phyloP scores from a whole-genome alignment of 352 stramenopile species.

The Phytophthora cactorum region DNA sequence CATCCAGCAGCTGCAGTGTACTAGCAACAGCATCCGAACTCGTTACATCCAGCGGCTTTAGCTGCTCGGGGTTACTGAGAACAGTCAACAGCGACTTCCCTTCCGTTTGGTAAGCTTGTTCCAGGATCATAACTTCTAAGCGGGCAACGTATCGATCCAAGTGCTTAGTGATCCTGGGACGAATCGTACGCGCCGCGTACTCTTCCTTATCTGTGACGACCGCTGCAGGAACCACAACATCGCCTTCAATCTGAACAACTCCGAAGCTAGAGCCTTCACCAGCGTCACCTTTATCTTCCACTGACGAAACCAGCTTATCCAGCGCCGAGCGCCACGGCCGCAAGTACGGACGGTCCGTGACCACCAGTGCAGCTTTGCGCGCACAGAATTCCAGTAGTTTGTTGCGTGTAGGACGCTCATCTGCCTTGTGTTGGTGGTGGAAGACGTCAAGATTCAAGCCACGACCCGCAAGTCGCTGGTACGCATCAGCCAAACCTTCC shows the following conservation, averaged over 20 bases:
- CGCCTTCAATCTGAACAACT: constrained; percentile 96
- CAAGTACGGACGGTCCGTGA: constrained; percentile 84
- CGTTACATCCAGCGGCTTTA: constrained; percentile 55
- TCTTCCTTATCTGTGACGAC: constrained; percentile 94
- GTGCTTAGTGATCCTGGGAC: constrained; percentile 95
- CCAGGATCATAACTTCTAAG: constrained; percentile 48
- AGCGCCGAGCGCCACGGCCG: constrained; percentile 57
- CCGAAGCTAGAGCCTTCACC: constrained; percentile 40
- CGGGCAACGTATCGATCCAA: constrained; percentile 87
- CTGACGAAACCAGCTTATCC: constrained; percentile 43
- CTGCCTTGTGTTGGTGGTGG: constrained; percentile 46
- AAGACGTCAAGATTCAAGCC: constrained; percentile 73
- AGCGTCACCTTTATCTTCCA: constrained; percentile 37
- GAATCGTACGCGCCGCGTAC: constrained; percentile 98
- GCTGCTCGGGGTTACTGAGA: constrained; percentile 17
- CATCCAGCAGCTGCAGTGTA: constrained; percentile 55
- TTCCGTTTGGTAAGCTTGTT: constrained; percentile 34
- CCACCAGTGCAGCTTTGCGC: constrained; percentile 60
- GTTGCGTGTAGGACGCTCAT: constrained; percentile 28
- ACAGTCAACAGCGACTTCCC: constrained; percentile 34
- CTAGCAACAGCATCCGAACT: constrained; percentile 33
- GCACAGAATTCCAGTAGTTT: constrained; percentile 57
- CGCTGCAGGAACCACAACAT: constrained; percentile 97
- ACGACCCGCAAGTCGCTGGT: constrained; percentile 46
- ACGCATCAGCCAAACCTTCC: constrained; percentile 63